A percentile compares a stretch with the other conserved stretches of the same genome.
Evolutionary conservation across 768 basidiomycete genomes (phyloP).

Genomic region (Phylloporus scabripes): DNA sequence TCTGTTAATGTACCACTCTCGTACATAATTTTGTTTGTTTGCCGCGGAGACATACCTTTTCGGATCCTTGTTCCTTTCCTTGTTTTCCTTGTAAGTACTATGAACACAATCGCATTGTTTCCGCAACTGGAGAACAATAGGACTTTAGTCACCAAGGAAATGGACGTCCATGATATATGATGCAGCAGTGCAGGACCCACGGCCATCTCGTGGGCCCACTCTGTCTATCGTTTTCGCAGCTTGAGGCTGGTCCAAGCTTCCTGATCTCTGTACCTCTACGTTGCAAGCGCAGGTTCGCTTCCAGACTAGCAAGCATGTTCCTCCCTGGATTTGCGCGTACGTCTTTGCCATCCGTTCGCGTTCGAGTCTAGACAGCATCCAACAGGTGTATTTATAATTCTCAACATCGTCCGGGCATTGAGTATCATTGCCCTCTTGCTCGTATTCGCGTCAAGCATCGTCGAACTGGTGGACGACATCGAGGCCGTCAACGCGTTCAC

Average conservation of each 20-base stretch:
- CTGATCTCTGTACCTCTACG: slow-evolving; percentile 5
- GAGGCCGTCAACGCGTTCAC: slow-evolving; percentile 66
- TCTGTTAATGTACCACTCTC: background rate
- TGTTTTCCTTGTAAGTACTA: slow-evolving; percentile 15
- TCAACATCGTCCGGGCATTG: slow-evolving; percentile 71
- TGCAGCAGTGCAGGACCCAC: background rate
- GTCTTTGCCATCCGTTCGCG: background rate
- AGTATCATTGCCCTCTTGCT: slow-evolving; percentile 77
- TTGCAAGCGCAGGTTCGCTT: slow-evolving; percentile 22
- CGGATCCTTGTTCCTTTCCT: slow-evolving; percentile 13
- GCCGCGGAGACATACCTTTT: slow-evolving; percentile 6
- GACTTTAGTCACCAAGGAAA: slow-evolving; percentile 21
- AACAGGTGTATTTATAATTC: slow-evolving; percentile 57
- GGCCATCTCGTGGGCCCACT: background rate
- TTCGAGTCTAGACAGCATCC: background rate
- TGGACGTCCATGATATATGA: slow-evolving; percentile 8
- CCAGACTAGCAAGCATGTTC: slow-evolving; percentile 10
- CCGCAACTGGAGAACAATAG: slow-evolving; percentile 22
- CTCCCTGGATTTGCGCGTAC: slow-evolving; percentile 29
- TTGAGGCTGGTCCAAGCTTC: slow-evolving; percentile 26
- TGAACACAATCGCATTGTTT: slow-evolving; percentile 8
- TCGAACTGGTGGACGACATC: slow-evolving; percentile 71
- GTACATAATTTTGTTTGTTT: slow-evolving; percentile 10
- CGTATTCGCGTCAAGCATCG: slow-evolving; percentile 71
- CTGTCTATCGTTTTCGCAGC: background rate